Percentiles rank a stretch among this genome's conserved stretches.
These are phyloP conservation scores for Thraustochytrium striatum DNA, from an alignment of 352 stramenopile genomes.

Conservation along the genomic window DNA sequence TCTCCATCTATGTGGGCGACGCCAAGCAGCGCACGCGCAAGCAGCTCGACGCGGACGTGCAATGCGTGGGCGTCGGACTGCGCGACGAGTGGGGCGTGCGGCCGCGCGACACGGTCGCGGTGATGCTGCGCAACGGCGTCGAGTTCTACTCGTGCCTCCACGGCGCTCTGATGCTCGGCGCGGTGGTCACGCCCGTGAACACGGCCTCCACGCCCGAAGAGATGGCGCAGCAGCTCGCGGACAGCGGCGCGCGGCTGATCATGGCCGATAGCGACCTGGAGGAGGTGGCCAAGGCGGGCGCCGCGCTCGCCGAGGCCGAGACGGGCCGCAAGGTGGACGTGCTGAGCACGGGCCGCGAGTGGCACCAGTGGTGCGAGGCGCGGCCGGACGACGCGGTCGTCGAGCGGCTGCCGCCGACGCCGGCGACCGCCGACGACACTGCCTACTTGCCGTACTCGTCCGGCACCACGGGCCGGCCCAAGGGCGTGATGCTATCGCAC, in stretches of 20 bases:
- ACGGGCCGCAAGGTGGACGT: constrained; percentile 1
- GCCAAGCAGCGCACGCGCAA: constrained; percentile 7
- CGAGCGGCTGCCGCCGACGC: neutral
- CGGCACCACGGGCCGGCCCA: constrained; percentile 85
- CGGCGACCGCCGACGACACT: constrained; percentile 20
- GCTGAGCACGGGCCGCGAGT: neutral
- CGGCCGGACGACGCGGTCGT: constrained; percentile 12
- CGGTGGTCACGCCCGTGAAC: constrained; percentile 66
- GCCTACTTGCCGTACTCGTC: constrained; percentile 81
- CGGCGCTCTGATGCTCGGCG: constrained; percentile 61
- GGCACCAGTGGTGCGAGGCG: constrained; percentile 11
- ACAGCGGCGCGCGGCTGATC: constrained; percentile 59
- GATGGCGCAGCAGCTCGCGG: constrained; percentile 60
- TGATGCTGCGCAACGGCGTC: constrained; percentile 42
- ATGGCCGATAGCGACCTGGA: constrained; percentile 62
- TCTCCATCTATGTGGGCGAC: constrained; percentile 15
- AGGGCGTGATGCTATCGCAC: constrained; percentile 80
- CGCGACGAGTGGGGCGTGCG: constrained; percentile 15
- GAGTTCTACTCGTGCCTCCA: constrained; percentile 66
- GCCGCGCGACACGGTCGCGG: neutral
- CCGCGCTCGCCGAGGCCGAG: constrained; percentile 40
- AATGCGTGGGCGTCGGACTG: neutral
- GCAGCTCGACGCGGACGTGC: neutral
- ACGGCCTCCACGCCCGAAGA: constrained; percentile 63
- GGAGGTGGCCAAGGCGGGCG: constrained; percentile 61